Conservation (phyloP, 345 rosid genomes). For the Boechera divaricarpa region DNA sequence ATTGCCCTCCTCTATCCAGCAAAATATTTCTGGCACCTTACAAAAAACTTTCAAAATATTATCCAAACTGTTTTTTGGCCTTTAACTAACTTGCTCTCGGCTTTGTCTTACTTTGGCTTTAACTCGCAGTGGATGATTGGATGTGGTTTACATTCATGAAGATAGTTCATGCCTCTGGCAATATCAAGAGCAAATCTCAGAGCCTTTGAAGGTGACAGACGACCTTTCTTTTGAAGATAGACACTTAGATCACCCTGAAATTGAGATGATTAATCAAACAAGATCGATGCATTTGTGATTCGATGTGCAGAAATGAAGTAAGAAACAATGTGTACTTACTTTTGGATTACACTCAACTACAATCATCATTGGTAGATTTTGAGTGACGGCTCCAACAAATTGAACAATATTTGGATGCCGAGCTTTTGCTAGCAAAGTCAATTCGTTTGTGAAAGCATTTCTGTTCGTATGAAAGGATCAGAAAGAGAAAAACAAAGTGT, state of each 20-base stretch:
- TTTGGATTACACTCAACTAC: conserved; percentile 82
- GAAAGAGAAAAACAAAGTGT: not conserved
- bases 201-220: conserved; percentile 47
- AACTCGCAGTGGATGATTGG: conserved; percentile 88
- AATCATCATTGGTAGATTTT: conserved; percentile 97
- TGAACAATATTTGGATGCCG: conserved; percentile 98
- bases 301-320: conserved; percentile 4
- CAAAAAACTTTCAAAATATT: conserved; percentile 64
- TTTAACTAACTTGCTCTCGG: conserved; percentile 31
- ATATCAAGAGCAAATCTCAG: conserved; percentile 47
- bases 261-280: conserved; percentile 9
- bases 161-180: conserved; percentile 80
- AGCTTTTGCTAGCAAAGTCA: conserved; percentile 80
- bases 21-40: conserved; percentile 99
- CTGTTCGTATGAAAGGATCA: conserved; percentile 50
- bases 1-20: conserved; percentile 87
- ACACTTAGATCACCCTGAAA: conserved; percentile 83
- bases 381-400: conserved; percentile 99
- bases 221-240: conserved; percentile 87
- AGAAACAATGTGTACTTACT: conserved; percentile 51
- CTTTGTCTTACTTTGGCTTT: conserved; percentile 88
- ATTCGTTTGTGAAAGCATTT: conserved; percentile 81
- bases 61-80: conserved; percentile 27
- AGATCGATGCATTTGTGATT: conserved; percentile 1
- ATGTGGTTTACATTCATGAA: conserved; percentile 82